Conservation (phyloP, 2,329 filamentous ascomycete species). For the Beauveria sp. region DNA sequence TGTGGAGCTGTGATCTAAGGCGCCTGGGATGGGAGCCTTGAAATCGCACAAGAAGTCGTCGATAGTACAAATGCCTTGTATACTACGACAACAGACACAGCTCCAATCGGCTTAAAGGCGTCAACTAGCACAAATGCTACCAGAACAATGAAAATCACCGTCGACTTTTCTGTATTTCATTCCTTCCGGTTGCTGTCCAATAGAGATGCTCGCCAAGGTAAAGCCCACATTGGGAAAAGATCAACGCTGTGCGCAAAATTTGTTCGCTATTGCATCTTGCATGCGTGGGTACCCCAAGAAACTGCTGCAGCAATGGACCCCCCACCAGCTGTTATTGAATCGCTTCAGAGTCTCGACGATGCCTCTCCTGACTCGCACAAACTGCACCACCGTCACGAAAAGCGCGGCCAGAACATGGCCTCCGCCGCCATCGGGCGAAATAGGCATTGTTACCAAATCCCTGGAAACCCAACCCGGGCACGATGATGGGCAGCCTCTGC, state of each 20-base stretch:
- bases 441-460: no score
- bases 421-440: no score
- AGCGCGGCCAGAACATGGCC: conserved; percentile 13
- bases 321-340: conserved; percentile 9
- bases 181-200: neutral
- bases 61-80: neutral
- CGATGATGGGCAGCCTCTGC: no score
- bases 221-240: neutral
- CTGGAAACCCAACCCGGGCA: no score
- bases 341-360: neutral
- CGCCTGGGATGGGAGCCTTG: conserved; percentile 19
- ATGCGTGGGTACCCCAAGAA: neutral
- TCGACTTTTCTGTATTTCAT: neutral
- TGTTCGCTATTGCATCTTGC: no score
- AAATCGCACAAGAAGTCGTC: neutral
- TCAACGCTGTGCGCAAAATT: neutral
- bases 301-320: neutral
- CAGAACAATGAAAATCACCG: neutral
- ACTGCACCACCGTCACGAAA: conserved; percentile 16
- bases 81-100: neutral
- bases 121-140: neutral
- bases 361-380: neutral
- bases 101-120: no score
- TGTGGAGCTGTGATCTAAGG: conserved; percentile 22
- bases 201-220: neutral